A percentile compares a stretch with the other conserved stretches of the same genome.
These are phyloP conservation scores for Candida tallmaniae DNA, from an alignment of 805 yeast genomes.

Conservation along the genomic window DNA sequence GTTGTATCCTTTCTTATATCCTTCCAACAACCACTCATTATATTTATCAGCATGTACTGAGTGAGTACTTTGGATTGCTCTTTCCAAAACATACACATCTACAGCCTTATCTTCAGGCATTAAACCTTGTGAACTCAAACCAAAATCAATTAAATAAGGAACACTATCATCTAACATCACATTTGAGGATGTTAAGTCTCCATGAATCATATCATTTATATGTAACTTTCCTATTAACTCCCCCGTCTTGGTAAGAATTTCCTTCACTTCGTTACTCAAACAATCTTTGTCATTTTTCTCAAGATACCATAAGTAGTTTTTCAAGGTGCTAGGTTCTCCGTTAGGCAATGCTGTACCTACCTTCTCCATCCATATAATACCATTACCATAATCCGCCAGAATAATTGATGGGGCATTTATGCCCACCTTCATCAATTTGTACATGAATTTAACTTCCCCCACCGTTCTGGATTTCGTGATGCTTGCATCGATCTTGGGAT, in stretches of 20 bases:
- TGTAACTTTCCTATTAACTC: conserved; percentile 67
- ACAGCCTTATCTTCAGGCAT: conserved; percentile 93
- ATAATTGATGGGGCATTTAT: conserved; percentile 68
- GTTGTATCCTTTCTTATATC: conserved; percentile 43
- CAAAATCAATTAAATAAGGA: conserved; percentile 85
- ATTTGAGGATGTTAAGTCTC: conserved; percentile 91
- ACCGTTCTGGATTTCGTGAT: conserved; percentile 78
- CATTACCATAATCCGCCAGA: conserved; percentile 73
- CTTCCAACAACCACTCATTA: conserved; percentile 67
- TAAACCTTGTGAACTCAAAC: conserved; percentile 72
- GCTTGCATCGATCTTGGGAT: conserved; percentile 69
- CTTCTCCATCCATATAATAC: conserved; percentile 85
- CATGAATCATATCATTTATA: conserved; percentile 76
- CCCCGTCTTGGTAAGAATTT: conserved; percentile 56
- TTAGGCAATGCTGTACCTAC: conserved; percentile 54
- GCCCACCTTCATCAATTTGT: conserved; percentile 49
- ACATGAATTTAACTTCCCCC: conserved; percentile 77
- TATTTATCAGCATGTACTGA: conserved; percentile 64
- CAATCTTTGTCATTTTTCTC: conserved; percentile 29
- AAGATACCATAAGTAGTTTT: conserved; percentile 68
- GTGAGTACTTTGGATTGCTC: conserved; percentile 90
- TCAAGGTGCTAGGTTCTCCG: conserved; percentile 57
- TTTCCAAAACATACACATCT: conserved; percentile 89
- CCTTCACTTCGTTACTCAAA: conserved; percentile 33
- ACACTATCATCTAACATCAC: conserved; percentile 44